Percentiles rank a stretch among this genome's conserved stretches.
These are phyloP conservation scores for Gossypium herbaceum DNA, from an alignment of 345 rosid species.

Conservation along the genomic window DNA sequence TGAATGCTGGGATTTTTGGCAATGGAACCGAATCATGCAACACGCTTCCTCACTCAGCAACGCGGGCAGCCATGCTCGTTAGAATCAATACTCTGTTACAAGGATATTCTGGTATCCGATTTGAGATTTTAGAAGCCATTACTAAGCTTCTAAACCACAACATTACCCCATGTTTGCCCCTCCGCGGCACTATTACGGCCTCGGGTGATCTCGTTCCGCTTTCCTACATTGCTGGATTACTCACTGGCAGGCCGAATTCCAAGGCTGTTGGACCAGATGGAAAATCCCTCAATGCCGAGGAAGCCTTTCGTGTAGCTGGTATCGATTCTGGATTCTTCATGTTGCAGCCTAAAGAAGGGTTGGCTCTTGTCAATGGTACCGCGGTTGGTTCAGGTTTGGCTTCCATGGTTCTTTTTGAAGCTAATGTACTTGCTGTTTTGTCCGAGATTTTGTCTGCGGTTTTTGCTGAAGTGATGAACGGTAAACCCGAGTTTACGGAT, in stretches of 20 bases:
- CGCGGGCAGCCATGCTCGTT: constrained; percentile 72
- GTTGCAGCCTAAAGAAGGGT: constrained; percentile 69
- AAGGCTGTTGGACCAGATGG: constrained; percentile 54
- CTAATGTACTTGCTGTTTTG: constrained; percentile 33
- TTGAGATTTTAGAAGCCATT: constrained; percentile 67
- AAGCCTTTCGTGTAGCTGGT: constrained; percentile 48
- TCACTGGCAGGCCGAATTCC: constrained; percentile 62
- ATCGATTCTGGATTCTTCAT: constrained; percentile 43
- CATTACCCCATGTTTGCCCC: constrained; percentile 67
- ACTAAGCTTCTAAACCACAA: constrained; percentile 54
- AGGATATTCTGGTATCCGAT: constrained; percentile 75
- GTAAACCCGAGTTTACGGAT: constrained; percentile 52
- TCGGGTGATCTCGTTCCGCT: constrained; percentile 73
- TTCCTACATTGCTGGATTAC: constrained; percentile 66
- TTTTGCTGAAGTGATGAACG: constrained; percentile 52
- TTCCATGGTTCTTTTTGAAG: constrained; percentile 46
- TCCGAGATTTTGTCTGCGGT: constrained; percentile 40
- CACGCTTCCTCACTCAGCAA: constrained; percentile 50
- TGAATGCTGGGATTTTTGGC: constrained; percentile 73
- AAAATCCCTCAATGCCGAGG: constrained; percentile 39
- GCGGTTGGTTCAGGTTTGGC: constrained; percentile 73
- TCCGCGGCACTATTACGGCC: constrained; percentile 69
- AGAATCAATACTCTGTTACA: constrained; percentile 76
- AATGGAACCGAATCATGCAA: constrained; percentile 44
- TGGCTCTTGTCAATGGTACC: constrained; percentile 65